Conservation (phyloP, 1,284 basidiomycete species). For the Mrakiaceae sp. region DNA sequence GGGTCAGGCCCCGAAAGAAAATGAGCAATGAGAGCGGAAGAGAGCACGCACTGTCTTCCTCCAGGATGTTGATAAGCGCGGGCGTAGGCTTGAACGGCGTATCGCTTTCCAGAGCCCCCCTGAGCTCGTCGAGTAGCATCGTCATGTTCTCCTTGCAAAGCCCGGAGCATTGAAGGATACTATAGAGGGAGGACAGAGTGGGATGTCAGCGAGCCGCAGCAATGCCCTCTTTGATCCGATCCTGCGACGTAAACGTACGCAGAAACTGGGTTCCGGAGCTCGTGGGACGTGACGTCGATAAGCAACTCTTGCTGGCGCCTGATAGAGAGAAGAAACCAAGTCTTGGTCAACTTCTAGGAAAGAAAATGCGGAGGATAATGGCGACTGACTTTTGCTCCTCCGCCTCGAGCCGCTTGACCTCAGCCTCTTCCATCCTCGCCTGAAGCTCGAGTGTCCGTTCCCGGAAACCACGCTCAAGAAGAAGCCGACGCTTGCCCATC, state of each 20-base stretch:
- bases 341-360: too few species aligned
- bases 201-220: too few species aligned
- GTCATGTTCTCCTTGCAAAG: neutral
- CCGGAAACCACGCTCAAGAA: constrained; percentile 5
- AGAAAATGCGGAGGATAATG: too few species aligned
- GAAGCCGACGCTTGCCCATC: constrained; percentile 5
- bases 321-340: too few species aligned
- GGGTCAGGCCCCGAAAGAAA: neutral
- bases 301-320: constrained; percentile 3
- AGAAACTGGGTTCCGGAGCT: constrained; percentile 14
- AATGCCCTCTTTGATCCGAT: constrained; percentile 1
- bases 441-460: constrained; percentile 9
- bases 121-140: constrained; percentile 4
- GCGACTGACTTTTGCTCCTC: neutral
- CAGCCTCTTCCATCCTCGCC: constrained; percentile 3
- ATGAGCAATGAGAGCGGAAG: too few species aligned
- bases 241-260: constrained; percentile 10
- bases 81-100: constrained; percentile 3
- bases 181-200: neutral
- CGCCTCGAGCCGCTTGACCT: constrained; percentile 2
- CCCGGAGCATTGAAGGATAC: neutral
- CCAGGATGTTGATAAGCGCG: constrained; percentile 5
- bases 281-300: constrained; percentile 5
- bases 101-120: neutral
- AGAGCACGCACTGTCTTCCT: constrained; percentile 1